Evolutionary conservation across 768 basidiomycete species (phyloP).

Genomic region (Hygrophoropsis aurantiaca): DNA sequence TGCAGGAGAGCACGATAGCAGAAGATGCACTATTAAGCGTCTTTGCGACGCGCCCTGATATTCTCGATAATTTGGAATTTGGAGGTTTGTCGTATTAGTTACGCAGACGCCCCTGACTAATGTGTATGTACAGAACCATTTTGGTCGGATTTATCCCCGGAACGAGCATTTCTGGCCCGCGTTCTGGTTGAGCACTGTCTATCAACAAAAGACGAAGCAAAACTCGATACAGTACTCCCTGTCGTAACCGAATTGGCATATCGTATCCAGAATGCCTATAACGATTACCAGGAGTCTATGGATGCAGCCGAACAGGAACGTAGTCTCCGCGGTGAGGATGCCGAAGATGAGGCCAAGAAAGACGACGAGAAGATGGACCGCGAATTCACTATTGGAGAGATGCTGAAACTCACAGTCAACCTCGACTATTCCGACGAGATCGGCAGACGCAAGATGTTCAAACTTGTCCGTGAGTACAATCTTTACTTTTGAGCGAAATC

Average conservation of each 20-base stretch:
- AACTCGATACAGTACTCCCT: constrained; percentile 72
- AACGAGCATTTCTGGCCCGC: constrained; percentile 77
- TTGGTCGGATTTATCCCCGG: constrained; percentile 70
- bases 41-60: constrained; percentile 62
- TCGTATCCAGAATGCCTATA: constrained; percentile 69
- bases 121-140: constrained; percentile 52
- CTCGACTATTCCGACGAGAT: constrained; percentile 93
- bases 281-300: constrained; percentile 50
- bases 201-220: constrained; percentile 53
- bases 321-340: constrained; percentile 28
- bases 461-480: constrained; percentile 65
- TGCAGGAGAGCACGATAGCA: constrained; percentile 57
- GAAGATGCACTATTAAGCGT: constrained; percentile 74
- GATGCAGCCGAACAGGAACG: constrained; percentile 40
- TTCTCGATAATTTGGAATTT: constrained; percentile 70
- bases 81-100: constrained; percentile 45
- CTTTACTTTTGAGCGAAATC: background rate
- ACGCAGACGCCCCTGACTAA: background rate
- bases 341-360: constrained; percentile 34
- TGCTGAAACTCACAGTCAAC: constrained; percentile 74
- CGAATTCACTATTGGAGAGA: constrained; percentile 76
- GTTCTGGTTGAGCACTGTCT: constrained; percentile 82
- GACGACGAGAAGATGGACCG: constrained; percentile 51
- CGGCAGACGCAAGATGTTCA: constrained; percentile 84
- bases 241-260: constrained; percentile 84